Evolutionary conservation across 495 filamentous ascomycete genomes (phyloP), one percentile per base, ranked within the genome.

Genomic region (Penicillium nucicola): DNA sequence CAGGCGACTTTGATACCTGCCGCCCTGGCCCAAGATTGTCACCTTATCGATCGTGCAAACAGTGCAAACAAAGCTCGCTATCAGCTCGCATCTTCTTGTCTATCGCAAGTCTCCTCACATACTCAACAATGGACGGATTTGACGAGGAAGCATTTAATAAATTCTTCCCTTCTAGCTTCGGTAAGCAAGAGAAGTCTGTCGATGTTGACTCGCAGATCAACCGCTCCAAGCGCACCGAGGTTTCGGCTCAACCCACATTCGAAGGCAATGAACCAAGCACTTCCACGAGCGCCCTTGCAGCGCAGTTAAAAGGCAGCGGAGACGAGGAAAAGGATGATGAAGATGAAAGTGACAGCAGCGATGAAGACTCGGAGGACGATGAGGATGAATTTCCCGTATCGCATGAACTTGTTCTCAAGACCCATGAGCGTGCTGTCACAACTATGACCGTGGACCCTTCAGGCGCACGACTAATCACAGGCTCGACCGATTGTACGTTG

Each of bases 331-430:
- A 64, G 15, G 56, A 71, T 31, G 76, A 74, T 46, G 69, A 77
- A 37, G 56, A 56, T 15, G 66, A 65, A n/a, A 74, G 69, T 39
- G 71, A 81, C n/a, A 75, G 78, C 25, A 73, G 81, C 33, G 61
- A 67, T 31, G 73, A 79, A 40, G 74, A 76, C 42, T 77, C 81
- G 32, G 72, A 77, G 11, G 80, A 84, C 15, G 88, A 92, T 12
- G 86, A 89, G 36, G 92, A 96, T 60, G 90, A 93, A 53, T 97
- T 88, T 50, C 93, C 93, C 3, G 84, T 95, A 14, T 95, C 93
- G 7, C 93, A 98, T 58, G 92, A 97, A 67, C 78, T 98, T 57
- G 72, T 92, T 15, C 72, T 98, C 51, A 95, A 92, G 64, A 92
- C 92, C 9, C 93, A 98, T 65, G 90, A 95, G 13, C 86, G 87